These are phyloP conservation scores for Hygrocybe punicea DNA, from an alignment of 768 basidiomycete genomes.

Conservation along the genomic window DNA sequence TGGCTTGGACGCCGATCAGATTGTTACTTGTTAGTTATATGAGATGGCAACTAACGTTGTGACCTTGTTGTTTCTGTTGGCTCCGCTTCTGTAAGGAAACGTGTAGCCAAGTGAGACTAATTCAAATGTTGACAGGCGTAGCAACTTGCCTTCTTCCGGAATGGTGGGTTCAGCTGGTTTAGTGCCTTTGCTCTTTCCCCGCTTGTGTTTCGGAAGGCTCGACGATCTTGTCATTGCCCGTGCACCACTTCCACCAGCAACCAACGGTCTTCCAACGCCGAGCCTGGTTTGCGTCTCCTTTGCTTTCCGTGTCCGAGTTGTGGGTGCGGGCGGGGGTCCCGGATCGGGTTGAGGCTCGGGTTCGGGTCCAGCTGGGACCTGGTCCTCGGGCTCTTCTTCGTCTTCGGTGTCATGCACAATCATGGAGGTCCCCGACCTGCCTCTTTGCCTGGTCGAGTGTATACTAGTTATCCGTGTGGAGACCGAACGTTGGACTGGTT, in stretches of 20 bases:
- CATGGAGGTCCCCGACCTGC: slow-evolving; percentile 38
- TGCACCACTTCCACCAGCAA: slow-evolving; percentile 64
- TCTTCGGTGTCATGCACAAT: slow-evolving; percentile 51
- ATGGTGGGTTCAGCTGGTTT: slow-evolving; percentile 58
- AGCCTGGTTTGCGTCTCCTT: slow-evolving; percentile 67
- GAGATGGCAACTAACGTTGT: no score
- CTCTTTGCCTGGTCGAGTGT: slow-evolving; percentile 38
- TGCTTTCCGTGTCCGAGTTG: slow-evolving; percentile 59
- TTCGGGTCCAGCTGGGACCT: slow-evolving; percentile 12
- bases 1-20: neutral
- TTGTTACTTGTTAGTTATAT: neutral
- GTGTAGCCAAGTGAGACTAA: neutral
- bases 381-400: slow-evolving; percentile 37
- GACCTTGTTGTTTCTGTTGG: neutral
- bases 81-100: neutral
- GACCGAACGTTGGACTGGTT: slow-evolving; percentile 34
- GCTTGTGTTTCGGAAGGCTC: slow-evolving; percentile 48
- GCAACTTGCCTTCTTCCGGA: slow-evolving; percentile 47
- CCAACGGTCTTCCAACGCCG: slow-evolving; percentile 67
- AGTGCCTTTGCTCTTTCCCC: slow-evolving; percentile 46
- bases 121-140: neutral
- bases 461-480: slow-evolving; percentile 38
- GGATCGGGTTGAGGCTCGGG: slow-evolving; percentile 20
- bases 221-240: slow-evolving; percentile 60
- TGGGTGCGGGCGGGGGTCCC: slow-evolving; percentile 25